A percentile compares a stretch with the other conserved stretches of the same genome.
These are phyloP conservation scores for Zygotorulaspora florentina DNA, from an alignment of 805 yeast species.

Conservation along the genomic window DNA sequence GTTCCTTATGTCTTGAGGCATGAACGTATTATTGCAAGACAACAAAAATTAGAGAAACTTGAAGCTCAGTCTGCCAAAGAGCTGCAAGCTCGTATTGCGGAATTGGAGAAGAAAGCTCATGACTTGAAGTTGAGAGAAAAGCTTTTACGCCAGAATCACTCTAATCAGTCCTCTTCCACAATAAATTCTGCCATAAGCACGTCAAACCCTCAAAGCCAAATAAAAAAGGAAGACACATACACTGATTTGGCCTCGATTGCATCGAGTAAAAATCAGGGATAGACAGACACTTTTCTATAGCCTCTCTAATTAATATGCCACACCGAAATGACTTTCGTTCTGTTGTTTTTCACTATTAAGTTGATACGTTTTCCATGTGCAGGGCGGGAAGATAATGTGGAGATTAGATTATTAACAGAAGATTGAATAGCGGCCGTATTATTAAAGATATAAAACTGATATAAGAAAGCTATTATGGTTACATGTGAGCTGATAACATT, in stretches of 20 bases:
- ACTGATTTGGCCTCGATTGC: constrained; percentile 50
- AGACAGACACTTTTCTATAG: background rate
- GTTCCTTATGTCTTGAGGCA: constrained; percentile 81
- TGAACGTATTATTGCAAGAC: constrained; percentile 68
- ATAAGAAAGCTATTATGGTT: constrained; percentile 5
- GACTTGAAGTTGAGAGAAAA: constrained; percentile 65
- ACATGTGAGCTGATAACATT: constrained; percentile 6
- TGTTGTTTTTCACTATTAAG: too few species aligned
- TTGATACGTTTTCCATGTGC: too few species aligned
- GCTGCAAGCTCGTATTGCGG: constrained; percentile 67
- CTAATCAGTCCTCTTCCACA: constrained; percentile 20
- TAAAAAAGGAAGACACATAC: constrained; percentile 50
- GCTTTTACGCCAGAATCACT: constrained; percentile 35
- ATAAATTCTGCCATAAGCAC: constrained; percentile 15
- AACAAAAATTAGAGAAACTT: constrained; percentile 71
- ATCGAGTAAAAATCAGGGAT: constrained; percentile 25
- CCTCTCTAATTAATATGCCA: background rate
- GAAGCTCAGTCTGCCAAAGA: constrained; percentile 76
- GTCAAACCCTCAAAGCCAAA: constrained; percentile 17
- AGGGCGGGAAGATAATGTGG: background rate
- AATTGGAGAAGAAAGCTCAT: constrained; percentile 69
- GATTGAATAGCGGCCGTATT: background rate
- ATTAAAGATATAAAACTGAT: constrained; percentile 1
- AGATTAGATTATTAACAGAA: background rate
- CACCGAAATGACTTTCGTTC: too few species aligned